Evolutionary conservation across 1,284 basidiomycete species (phyloP).

Genomic region (Termitomyces sp.): DNA sequence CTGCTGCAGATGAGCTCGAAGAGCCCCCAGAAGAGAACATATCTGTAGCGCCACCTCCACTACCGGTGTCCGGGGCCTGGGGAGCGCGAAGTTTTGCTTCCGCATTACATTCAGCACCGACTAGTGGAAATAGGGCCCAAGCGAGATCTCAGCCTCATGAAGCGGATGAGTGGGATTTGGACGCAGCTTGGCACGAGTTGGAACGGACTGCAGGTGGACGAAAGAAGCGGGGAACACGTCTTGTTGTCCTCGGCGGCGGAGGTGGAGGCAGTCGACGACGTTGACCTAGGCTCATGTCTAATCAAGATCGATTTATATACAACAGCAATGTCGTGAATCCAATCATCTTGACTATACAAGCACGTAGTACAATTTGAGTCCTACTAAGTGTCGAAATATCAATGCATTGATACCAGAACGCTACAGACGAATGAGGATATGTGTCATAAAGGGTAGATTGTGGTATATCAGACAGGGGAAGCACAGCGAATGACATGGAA

Average conservation of each 20-base stretch:
- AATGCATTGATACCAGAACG: slow-evolving; percentile 4
- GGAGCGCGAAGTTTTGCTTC: slow-evolving; percentile 75
- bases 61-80: slow-evolving; percentile 56
- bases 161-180: slow-evolving; percentile 72
- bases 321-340: slow-evolving; percentile 11
- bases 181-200: slow-evolving; percentile 77
- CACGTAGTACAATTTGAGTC: slow-evolving; percentile 15
- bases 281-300: slow-evolving; percentile 17
- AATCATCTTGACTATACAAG: slow-evolving; percentile 15
- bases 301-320: slow-evolving; percentile 13
- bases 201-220: slow-evolving; percentile 54
- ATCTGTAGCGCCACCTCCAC: slow-evolving; percentile 7
- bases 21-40: slow-evolving; percentile 19
- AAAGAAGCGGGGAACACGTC: slow-evolving; percentile 58
- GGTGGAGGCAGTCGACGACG: slow-evolving; percentile 43
- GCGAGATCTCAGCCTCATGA: slow-evolving; percentile 28
- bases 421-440: slow-evolving; percentile 2
- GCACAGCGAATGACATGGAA: slow-evolving; percentile 9
- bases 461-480: slow-evolving; percentile 13
- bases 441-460: slow-evolving; percentile 11
- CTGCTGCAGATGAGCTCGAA: slow-evolving; percentile 26
- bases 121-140: slow-evolving; percentile 10
- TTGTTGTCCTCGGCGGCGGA: slow-evolving; percentile 70
- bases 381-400: slow-evolving; percentile 14
- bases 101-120: slow-evolving; percentile 49